phyloP scores from a whole-genome alignment of 192 early-diverging fungal genomes.

The Helicostylum pulchrum region DNA sequence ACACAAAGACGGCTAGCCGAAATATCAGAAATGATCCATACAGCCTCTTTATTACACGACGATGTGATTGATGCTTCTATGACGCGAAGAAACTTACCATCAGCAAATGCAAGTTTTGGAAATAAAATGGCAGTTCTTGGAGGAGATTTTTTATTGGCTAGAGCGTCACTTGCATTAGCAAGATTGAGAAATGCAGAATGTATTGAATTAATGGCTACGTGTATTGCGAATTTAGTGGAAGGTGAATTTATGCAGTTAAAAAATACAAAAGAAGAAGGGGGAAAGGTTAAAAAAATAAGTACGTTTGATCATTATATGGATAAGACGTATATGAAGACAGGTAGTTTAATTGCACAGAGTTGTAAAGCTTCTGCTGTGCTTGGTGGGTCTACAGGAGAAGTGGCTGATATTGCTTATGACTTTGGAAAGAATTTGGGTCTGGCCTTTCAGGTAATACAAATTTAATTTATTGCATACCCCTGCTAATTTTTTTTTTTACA shows the following conservation, averaged over 20 bases:
- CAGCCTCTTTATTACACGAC: constrained; percentile 91
- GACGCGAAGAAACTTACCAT: constrained; percentile 69
- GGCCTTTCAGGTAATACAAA: constrained; percentile 79
- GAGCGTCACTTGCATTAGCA: constrained; percentile 88
- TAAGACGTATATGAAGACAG: constrained; percentile 95
- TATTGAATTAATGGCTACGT: constrained; percentile 88
- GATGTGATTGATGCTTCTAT: constrained; percentile 77
- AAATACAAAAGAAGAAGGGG: constrained; percentile 53
- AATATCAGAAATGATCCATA: constrained; percentile 98
- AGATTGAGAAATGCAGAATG: constrained; percentile 88
- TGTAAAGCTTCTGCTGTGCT: constrained; percentile 84
- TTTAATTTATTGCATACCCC: neutral
- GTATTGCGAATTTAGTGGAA: constrained; percentile 91
- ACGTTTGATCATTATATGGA: constrained; percentile 91
- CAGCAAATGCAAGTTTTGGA: constrained; percentile 85
- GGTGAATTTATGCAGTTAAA: constrained; percentile 97
- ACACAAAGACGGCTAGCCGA: constrained; percentile 91
- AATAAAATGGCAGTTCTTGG: constrained; percentile 98
- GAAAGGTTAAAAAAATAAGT: constrained; percentile 25
- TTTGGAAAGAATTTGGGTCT: constrained; percentile 89
- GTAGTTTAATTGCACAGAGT: constrained; percentile 89
- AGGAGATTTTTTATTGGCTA: constrained; percentile 90
- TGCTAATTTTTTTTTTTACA: neutral
- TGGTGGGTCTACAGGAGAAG: constrained; percentile 67
- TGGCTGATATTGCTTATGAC: constrained; percentile 77